A percentile compares a stretch with the other conserved stretches of the same genome.
Evolutionary conservation across 305 asterid species (phyloP).

Genomic region (Fraxinus ornus): DNA sequence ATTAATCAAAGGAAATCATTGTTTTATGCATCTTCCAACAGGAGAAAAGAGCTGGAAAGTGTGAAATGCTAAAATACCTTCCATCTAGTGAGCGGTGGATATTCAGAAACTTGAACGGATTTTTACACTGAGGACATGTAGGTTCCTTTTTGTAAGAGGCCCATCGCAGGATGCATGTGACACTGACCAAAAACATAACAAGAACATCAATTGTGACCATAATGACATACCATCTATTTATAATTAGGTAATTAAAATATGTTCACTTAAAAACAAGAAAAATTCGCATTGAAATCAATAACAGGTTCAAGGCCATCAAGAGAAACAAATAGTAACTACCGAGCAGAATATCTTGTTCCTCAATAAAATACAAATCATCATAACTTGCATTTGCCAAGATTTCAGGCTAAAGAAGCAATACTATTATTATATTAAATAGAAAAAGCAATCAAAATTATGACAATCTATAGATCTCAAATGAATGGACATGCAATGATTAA

Average conservation of each 20-base stretch:
- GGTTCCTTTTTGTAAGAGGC: slow-evolving; percentile 78
- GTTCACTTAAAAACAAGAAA: slow-evolving; percentile 15
- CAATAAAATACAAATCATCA: slow-evolving; percentile 2
- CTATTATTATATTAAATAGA: not conserved
- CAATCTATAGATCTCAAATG: not conserved
- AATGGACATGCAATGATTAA: not conserved
- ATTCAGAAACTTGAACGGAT: slow-evolving; percentile 65
- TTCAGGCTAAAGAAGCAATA: not conserved
- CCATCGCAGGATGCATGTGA: slow-evolving; percentile 81
- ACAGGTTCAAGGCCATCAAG: not conserved
- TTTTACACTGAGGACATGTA: slow-evolving; percentile 84
- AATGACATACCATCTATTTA: not conserved
- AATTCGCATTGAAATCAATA: not conserved
- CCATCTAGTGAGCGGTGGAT: slow-evolving; percentile 85
- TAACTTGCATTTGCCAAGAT: not conserved
- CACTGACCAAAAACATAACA: slow-evolving; percentile 45
- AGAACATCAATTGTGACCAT: slow-evolving; percentile 2
- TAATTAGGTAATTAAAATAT: slow-evolving; percentile 23
- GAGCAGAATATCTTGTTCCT: not conserved
- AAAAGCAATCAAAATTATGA: not conserved
- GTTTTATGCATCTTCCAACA: slow-evolving; percentile 5
- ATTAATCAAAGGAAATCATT: not conserved
- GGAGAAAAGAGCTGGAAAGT: not conserved
- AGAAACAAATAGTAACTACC: not conserved
- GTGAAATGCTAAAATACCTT: slow-evolving; percentile 40